A percentile compares a stretch with the other conserved stretches of the same genome.
These are phyloP conservation scores for Kingdonia uniflora DNA, from an alignment of 164 flowering plant genomes.

Conservation along the genomic window DNA sequence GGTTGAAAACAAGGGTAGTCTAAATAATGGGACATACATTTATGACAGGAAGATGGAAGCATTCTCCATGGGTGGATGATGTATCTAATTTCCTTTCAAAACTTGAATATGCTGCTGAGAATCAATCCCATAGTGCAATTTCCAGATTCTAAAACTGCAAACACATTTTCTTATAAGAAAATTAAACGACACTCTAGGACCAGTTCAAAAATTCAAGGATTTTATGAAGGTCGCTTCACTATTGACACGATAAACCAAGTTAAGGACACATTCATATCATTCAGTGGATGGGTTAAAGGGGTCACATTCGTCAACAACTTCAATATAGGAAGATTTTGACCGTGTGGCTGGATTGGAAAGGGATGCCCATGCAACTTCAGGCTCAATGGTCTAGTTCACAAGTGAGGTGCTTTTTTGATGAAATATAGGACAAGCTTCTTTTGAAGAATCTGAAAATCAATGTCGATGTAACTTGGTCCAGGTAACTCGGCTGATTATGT, in stretches of 20 bases:
- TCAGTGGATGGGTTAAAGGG: constrained; percentile 87
- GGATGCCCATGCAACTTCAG: too few relatives aligned
- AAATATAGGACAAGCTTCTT: too few relatives aligned
- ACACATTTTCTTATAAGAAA: constrained; percentile 13
- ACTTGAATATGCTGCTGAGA: constrained; percentile 33
- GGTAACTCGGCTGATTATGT: too few relatives aligned
- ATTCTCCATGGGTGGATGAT: constrained; percentile 63
- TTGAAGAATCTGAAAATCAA: too few relatives aligned
- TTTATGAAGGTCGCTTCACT: constrained; percentile 45
- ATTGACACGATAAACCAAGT: constrained; percentile 29
- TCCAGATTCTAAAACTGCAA: constrained; percentile 17
- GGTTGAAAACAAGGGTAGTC: too few relatives aligned
- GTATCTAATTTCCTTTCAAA: constrained; percentile 43
- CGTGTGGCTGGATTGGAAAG: too few relatives aligned
- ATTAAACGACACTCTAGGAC: constrained; percentile 11
- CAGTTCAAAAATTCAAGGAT: constrained; percentile 34
- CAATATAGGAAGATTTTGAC: constrained; percentile 91
- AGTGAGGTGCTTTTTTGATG: too few relatives aligned
- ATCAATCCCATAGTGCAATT: constrained; percentile 23
- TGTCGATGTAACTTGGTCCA: too few relatives aligned
- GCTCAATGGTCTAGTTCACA: too few relatives aligned
- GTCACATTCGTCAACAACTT: constrained; percentile 58
- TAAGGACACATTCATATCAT: constrained; percentile 63
- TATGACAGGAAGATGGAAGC: constrained; percentile 61
- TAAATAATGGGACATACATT: constrained; percentile 74